Conservation (phyloP, 495 filamentous ascomycete species). For the Xylaria grammica region DNA sequence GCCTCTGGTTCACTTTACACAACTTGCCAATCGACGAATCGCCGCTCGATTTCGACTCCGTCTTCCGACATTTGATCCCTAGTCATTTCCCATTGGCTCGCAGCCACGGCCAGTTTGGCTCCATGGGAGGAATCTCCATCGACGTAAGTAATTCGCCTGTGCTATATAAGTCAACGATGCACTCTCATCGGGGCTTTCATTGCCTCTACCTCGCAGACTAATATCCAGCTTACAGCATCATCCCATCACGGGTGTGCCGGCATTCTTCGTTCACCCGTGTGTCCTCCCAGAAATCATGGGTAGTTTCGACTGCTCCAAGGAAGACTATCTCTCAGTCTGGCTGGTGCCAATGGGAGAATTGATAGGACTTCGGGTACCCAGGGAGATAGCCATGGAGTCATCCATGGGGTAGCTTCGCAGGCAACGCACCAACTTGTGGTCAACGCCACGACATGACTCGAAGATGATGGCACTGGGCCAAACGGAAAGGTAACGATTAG, state of each 20-base stretch:
- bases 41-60: conserved; percentile 61
- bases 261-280: conserved; percentile 87
- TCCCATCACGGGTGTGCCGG: conserved; percentile 72
- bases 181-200: conserved; percentile 38
- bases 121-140: conserved; percentile 77
- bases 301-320: conserved; percentile 56
- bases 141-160: conserved; percentile 63
- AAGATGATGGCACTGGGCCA: neutral
- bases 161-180: conserved; percentile 53
- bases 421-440: conserved; percentile 5
- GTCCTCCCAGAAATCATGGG: conserved; percentile 80
- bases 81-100: conserved; percentile 60
- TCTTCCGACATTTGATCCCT: conserved; percentile 74
- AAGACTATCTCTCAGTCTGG: conserved; percentile 80
- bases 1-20: conserved; percentile 62
- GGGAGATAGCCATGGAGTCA: conserved; percentile 51
- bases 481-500: conserved; percentile 4
- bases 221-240: conserved; percentile 67
- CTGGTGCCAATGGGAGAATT: conserved; percentile 75
- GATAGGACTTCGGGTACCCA: conserved; percentile 74
- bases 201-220: conserved; percentile 50
- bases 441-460: neutral
- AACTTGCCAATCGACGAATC: conserved; percentile 48
- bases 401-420: neutral
- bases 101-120: conserved; percentile 60